Percentiles rank a stretch among this genome's conserved stretches.
These are phyloP conservation scores for Kluyveromyces marxianus DNA, from an alignment of 1,139 yeast species.

Conservation along the genomic window DNA sequence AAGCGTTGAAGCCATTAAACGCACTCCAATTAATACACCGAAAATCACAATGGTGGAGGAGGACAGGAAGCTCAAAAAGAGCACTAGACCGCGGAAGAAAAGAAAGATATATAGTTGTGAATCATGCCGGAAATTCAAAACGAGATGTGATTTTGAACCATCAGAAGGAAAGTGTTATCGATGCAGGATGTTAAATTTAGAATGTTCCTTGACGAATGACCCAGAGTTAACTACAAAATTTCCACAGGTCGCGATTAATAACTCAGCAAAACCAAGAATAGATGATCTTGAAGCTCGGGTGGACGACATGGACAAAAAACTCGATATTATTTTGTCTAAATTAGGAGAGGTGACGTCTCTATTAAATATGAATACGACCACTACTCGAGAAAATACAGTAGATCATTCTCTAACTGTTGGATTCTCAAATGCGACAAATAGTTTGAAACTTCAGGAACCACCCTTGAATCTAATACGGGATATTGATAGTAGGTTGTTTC, in stretches of 20 bases:
- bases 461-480: constrained; percentile 38
- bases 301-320: not conserved
- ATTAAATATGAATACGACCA: constrained; percentile 1
- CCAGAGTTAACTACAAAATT: constrained; percentile 22
- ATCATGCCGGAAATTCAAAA: constrained; percentile 45
- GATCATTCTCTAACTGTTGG: not conserved
- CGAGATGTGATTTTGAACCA: constrained; percentile 44
- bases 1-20: too few relatives aligned
- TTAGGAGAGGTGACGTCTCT: constrained; percentile 1
- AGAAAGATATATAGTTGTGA: constrained; percentile 43
- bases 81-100: constrained; percentile 30
- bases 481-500: constrained; percentile 37
- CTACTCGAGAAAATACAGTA: constrained; percentile 5
- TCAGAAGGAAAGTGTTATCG: constrained; percentile 40
- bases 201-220: constrained; percentile 39
- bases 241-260: constrained; percentile 6
- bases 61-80: constrained; percentile 4
- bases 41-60: not conserved
- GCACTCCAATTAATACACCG: too few relatives aligned
- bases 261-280: not conserved
- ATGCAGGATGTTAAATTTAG: constrained; percentile 38
- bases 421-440: constrained; percentile 6
- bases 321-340: constrained; percentile 2
- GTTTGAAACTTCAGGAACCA: constrained; percentile 25
- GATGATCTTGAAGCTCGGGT: constrained; percentile 1